Percentiles rank a stretch among this genome's conserved stretches.
Evolutionary conservation across 75 land plant species (phyloP).

Genomic region (Larix kaempferi): DNA sequence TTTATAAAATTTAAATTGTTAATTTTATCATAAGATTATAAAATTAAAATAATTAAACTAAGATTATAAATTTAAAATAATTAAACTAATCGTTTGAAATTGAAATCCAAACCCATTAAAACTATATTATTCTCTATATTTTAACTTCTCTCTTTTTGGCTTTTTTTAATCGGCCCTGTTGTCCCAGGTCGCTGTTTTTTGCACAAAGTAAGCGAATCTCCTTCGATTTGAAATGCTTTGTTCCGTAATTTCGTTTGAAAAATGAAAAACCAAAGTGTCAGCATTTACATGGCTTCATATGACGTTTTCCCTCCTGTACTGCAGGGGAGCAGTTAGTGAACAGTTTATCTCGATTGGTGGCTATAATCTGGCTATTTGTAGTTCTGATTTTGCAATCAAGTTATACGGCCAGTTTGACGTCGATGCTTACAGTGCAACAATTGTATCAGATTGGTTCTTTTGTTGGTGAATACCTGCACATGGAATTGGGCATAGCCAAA

Average conservation of each 20-base stretch:
- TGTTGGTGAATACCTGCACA: slow-evolving; percentile 24
- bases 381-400: slow-evolving; percentile 38
- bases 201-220: slow-evolving; percentile 21
- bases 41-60: too few relatives aligned
- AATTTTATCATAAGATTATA: too few relatives aligned
- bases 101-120: too few relatives aligned
- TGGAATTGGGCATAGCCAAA: slow-evolving; percentile 18
- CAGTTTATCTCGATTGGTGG: slow-evolving; percentile 31
- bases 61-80: too few relatives aligned
- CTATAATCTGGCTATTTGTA: slow-evolving; percentile 49
- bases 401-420: slow-evolving; percentile 58
- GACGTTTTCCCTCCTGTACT: not conserved
- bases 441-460: slow-evolving; percentile 45
- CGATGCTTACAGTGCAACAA: slow-evolving; percentile 51
- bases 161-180: not conserved
- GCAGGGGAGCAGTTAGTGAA: slow-evolving; percentile 33
- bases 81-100: too few relatives aligned
- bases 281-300: not conserved
- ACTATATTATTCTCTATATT: too few relatives aligned
- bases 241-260: too few relatives aligned
- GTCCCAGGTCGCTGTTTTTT: slow-evolving; percentile 31
- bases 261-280: too few relatives aligned
- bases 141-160: too few relatives aligned
- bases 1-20: too few relatives aligned
- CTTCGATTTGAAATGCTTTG: not conserved